Conservation (phyloP, 1,284 basidiomycete genomes). For the Bjerkandera adusta region DNA sequence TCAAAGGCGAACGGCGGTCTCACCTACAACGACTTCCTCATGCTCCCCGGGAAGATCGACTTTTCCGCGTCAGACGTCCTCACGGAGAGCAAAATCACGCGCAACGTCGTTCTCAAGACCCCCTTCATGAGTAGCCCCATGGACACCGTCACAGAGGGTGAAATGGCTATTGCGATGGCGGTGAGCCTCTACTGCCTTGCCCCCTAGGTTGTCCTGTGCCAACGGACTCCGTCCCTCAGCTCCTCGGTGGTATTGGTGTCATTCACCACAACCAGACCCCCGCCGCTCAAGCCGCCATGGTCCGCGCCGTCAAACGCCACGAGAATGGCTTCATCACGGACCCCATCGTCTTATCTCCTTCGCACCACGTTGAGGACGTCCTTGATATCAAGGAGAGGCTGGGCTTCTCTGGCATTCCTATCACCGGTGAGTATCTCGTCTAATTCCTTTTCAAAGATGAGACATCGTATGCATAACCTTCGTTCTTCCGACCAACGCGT, state of each 20-base stretch:
- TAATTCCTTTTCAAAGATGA: slow-evolving; percentile 40
- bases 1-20: slow-evolving; percentile 87
- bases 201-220: slow-evolving; percentile 13
- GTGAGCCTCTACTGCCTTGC: slow-evolving; percentile 43
- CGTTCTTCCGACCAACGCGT: slow-evolving; percentile 85
- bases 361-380: slow-evolving; percentile 85
- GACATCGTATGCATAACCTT: slow-evolving; percentile 63
- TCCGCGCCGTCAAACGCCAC: slow-evolving; percentile 95
- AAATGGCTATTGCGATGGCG: slow-evolving; percentile 97
- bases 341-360: slow-evolving; percentile 83
- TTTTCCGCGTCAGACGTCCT: slow-evolving; percentile 84
- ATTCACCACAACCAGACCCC: slow-evolving; percentile 97
- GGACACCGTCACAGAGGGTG: slow-evolving; percentile 98
- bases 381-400: slow-evolving; percentile 90
- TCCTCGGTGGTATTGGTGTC: slow-evolving; percentile 96
- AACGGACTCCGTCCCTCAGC: slow-evolving; percentile 41
- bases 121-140: slow-evolving; percentile 98
- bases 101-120: slow-evolving; percentile 91
- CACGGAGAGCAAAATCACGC: slow-evolving; percentile 87
- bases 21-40: slow-evolving; percentile 94
- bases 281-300: slow-evolving; percentile 92
- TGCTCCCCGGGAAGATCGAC: slow-evolving; percentile 96
- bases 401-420: slow-evolving; percentile 97
- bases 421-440: slow-evolving; percentile 73
- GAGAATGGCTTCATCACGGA: slow-evolving; percentile 99